Base-by-base conservation (phyloP, 306 rosid genomes). In the Purshia tridentata region DNA sequence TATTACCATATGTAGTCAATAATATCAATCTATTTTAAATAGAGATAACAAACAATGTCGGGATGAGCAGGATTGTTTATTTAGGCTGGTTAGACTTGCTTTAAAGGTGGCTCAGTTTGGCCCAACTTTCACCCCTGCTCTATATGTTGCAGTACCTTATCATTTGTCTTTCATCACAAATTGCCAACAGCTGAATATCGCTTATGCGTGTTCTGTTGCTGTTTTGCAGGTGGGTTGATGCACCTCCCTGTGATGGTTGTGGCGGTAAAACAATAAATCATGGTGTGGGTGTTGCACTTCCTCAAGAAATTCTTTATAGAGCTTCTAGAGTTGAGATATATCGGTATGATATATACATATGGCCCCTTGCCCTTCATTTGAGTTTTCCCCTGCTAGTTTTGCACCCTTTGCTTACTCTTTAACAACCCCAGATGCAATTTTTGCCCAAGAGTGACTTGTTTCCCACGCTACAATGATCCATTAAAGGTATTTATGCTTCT, bases 381-480 rank as follows among this genome's bases (percentile, higher is more conserved):
- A 29, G 35, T 29, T 29, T 29, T 29, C 35, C 35, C 35, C 35
- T 29, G 35, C 35, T 29, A 29, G 35, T 29, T 29, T 29, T 29
- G 35, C 35, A 29, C 35, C 2, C 35, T 29, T 29, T 29, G 35
- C 35, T 29, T 29, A 29, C 35, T 29, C 35, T 29, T 29, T 29
- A 29, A 29, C 35, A 29, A 29, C 35, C 35, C 54, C 88, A 91
- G 98, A 71, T 93, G 98, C 83, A 82, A 70, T 4, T 4, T 41
- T 65, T 93, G 98, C 81, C 46, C 77, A 63, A 75, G 42, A 45
- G 65, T 29, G 59, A 91, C 96, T 65, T 94, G 98, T 67, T 93
- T 93, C 66, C 92, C 98, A 44, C 94, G 97, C 75, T 93, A 88
- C 90, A 89, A 84, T 83, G 92, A 93, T 83, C 94, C 96, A 76